Evolutionary conservation across 345 rosid species (phyloP).

Genomic region (Eucalyptus regnans): DNA sequence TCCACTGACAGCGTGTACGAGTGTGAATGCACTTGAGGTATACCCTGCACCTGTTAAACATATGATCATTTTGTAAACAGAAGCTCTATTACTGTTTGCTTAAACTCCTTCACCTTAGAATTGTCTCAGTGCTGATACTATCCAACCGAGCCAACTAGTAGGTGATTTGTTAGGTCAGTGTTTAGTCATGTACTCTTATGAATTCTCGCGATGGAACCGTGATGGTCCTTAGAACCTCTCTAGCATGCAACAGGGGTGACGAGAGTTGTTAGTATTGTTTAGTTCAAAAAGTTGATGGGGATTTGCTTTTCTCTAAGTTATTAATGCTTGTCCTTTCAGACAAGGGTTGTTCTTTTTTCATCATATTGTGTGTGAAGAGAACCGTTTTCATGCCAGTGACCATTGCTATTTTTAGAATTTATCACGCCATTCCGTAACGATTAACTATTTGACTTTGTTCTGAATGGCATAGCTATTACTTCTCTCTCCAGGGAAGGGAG

Average conservation of each 20-base stretch:
- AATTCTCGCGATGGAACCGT: not conserved
- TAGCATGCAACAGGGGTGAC: not conserved
- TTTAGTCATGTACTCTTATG: not conserved
- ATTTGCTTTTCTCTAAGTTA: not conserved
- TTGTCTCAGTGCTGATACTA: not conserved
- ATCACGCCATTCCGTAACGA: not conserved
- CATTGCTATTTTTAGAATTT: not conserved
- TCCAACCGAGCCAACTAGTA: not conserved
- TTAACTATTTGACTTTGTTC: not conserved
- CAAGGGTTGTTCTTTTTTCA: not conserved
- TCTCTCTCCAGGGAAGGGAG: conserved; percentile 37
- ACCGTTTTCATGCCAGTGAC: not conserved
- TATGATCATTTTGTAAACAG: not conserved
- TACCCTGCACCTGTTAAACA: not conserved
- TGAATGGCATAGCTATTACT: not conserved
- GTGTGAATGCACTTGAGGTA: not conserved
- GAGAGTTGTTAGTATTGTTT: not conserved
- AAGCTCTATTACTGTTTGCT: not conserved
- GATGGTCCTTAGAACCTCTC: not conserved
- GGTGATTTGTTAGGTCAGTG: not conserved
- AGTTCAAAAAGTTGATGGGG: not conserved
- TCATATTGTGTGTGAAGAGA: not conserved
- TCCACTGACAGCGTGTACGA: not conserved
- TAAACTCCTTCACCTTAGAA: not conserved
- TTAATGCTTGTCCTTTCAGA: not conserved